A percentile compares a stretch with the other conserved stretches of the same genome.
Conservation (phyloP, 805 yeast species). For the Vanderwaltozyma tropicalis region DNA sequence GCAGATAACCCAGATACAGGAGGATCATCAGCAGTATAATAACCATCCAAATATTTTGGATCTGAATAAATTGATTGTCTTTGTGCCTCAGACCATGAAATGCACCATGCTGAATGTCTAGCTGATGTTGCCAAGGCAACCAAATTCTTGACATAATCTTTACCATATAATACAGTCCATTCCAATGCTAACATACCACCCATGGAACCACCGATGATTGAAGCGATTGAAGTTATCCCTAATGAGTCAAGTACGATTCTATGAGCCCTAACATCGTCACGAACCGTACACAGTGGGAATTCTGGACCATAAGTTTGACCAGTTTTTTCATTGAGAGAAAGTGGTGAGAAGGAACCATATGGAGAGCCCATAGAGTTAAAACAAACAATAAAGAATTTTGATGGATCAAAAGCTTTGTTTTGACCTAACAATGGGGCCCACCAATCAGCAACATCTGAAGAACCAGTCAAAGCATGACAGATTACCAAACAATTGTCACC, state of each 20-base stretch:
- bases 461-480: conserved; percentile 93
- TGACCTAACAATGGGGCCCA: conserved; percentile 95
- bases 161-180: conserved; percentile 54
- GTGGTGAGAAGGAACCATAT: conserved; percentile 90
- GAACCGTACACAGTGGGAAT: conserved; percentile 86
- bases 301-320: conserved; percentile 82
- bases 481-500: conserved; percentile 78
- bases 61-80: conserved; percentile 93
- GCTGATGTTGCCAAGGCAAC: conserved; percentile 92
- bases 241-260: conserved; percentile 64
- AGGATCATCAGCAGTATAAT: conserved; percentile 64
- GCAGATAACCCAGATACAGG: conserved; percentile 86
- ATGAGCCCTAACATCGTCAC: conserved; percentile 84
- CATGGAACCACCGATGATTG: conserved; percentile 95
- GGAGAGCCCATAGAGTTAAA: conserved; percentile 93
- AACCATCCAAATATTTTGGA: conserved; percentile 87
- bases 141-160: conserved; percentile 56
- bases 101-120: conserved; percentile 95
- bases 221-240: conserved; percentile 70
- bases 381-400: conserved; percentile 77
- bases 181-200: conserved; percentile 96
- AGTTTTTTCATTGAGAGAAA: conserved; percentile 67
- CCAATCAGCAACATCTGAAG: conserved; percentile 94
- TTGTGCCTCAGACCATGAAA: conserved; percentile 98
- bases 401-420: conserved; percentile 76